phyloP scores from a whole-genome alignment of 192 early-diverging fungal genomes.

The Glomus cerebriforme region DNA sequence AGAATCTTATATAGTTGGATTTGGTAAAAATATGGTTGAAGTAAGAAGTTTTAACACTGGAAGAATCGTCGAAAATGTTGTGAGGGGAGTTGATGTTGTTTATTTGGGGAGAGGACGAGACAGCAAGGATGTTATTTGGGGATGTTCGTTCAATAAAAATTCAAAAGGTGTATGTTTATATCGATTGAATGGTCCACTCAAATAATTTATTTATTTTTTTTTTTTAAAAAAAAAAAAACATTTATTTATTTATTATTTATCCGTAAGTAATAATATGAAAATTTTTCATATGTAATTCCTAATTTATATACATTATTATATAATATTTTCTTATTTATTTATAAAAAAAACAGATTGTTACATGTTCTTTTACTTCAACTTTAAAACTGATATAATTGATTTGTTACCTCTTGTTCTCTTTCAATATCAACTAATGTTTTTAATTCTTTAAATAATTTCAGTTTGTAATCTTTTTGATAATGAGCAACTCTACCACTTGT shows the following conservation, averaged over 20 bases:
- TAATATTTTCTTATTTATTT: background rate
- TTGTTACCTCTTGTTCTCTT: background rate
- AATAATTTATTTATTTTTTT: background rate
- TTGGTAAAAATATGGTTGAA: conserved; percentile 29
- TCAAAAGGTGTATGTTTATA: conserved; percentile 19
- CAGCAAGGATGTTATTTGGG: conserved; percentile 1
- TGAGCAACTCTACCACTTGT: conserved; percentile 65
- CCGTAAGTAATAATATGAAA: background rate
- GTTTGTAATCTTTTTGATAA: conserved; percentile 65
- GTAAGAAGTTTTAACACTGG: conserved; percentile 28
- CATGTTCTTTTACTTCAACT: too few species aligned
- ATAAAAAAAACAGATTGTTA: background rate
- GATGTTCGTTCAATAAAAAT: conserved; percentile 5
- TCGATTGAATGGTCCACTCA: conserved; percentile 12
- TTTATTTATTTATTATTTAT: background rate
- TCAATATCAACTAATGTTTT: conserved; percentile 35
- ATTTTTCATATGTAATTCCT: background rate
- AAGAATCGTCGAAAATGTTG: conserved; percentile 25
- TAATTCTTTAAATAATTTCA: conserved; percentile 48
- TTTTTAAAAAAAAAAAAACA: background rate
- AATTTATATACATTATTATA: background rate
- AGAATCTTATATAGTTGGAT: conserved; percentile 20
- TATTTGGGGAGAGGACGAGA: conserved; percentile 20
- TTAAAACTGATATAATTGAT: background rate
- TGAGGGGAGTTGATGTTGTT: conserved; percentile 22